Percentiles rank a stretch among this genome's conserved stretches.
Evolutionary conservation across 1,284 basidiomycete species (phyloP).

Genomic region (Ustilago shanxiensis): DNA sequence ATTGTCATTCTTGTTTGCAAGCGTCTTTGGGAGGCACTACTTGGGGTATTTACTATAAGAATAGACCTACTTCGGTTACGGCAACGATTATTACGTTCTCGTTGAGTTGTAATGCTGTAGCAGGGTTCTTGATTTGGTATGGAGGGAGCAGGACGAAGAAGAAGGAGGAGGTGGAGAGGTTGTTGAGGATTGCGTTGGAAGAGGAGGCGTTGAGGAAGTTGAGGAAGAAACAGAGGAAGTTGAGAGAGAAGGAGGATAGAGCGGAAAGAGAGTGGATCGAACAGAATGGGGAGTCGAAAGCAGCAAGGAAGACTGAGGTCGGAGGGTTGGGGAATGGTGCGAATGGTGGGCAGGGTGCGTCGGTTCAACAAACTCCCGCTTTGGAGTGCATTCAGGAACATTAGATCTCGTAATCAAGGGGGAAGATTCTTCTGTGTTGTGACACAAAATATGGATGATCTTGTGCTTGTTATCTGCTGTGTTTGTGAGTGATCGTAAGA

Average conservation of each 20-base stretch:
- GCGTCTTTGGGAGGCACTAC: constrained; percentile 77
- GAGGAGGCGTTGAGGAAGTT: constrained; percentile 60
- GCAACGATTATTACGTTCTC: constrained; percentile 81
- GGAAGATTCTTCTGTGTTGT: no score
- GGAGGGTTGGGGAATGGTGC: no score
- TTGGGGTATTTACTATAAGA: constrained; percentile 77
- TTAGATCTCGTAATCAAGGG: constrained; percentile 4
- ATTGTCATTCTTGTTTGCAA: constrained; percentile 72
- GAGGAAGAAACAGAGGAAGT: constrained; percentile 23
- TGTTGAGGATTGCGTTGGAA: constrained; percentile 79
- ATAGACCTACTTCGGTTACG: constrained; percentile 73
- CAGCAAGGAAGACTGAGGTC: neutral
- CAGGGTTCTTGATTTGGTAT: constrained; percentile 82
- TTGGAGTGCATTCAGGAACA: constrained; percentile 43
- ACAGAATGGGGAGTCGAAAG: constrained; percentile 1
- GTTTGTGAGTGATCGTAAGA: no score
- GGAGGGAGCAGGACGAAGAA: constrained; percentile 84
- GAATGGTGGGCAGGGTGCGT: no score
- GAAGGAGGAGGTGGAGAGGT: constrained; percentile 79
- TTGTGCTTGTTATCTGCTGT: no score
- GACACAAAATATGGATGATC: no score
- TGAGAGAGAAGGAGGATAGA: constrained; percentile 4
- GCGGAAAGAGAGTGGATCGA: constrained; percentile 7
- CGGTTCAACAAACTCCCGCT: constrained; percentile 5
- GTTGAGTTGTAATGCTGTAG: constrained; percentile 84